Conservation (phyloP, 352 stramenopile genomes). For the Phytophthora pini region DNA sequence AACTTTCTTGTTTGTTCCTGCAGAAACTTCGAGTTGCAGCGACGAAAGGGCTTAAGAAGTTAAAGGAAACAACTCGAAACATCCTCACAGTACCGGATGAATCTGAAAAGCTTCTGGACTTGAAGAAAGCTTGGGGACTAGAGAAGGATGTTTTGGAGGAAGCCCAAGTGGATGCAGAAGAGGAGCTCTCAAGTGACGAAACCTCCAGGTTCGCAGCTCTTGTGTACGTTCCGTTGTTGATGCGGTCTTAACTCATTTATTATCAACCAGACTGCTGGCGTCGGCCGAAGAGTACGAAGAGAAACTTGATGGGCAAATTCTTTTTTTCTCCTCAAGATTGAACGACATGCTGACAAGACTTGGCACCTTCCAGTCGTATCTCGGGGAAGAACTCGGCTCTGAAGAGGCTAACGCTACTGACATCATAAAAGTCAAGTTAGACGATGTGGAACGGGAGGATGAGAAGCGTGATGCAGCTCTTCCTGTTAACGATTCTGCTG, state of each 20-base stretch:
- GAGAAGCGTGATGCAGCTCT: conserved; percentile 5
- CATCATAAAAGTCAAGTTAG: conserved; percentile 12
- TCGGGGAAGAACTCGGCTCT: conserved; percentile 41
- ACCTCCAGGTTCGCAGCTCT: conserved; percentile 9
- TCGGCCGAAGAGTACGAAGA: conserved; percentile 52
- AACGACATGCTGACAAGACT: conserved; percentile 46
- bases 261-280: conserved; percentile 39
- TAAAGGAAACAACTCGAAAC: conserved; percentile 44
- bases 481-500: conserved; percentile 7
- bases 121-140: conserved; percentile 66
- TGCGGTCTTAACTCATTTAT: neutral
- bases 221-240: neutral
- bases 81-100: conserved; percentile 49
- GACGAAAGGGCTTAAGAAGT: conserved; percentile 43
- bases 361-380: conserved; percentile 42
- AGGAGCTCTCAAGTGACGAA: conserved; percentile 7
- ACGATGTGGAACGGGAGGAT: neutral
- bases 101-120: conserved; percentile 46
- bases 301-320: conserved; percentile 53
- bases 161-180: conserved; percentile 1
- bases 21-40: conserved; percentile 60
- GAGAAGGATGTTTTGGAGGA: conserved; percentile 14
- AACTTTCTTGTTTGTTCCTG: neutral
- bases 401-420: conserved; percentile 7
- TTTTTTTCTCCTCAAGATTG: conserved; percentile 38